Base-by-base conservation (phyloP, 2,329 filamentous ascomycete genomes). In the Aspergillus quadricinctus region DNA sequence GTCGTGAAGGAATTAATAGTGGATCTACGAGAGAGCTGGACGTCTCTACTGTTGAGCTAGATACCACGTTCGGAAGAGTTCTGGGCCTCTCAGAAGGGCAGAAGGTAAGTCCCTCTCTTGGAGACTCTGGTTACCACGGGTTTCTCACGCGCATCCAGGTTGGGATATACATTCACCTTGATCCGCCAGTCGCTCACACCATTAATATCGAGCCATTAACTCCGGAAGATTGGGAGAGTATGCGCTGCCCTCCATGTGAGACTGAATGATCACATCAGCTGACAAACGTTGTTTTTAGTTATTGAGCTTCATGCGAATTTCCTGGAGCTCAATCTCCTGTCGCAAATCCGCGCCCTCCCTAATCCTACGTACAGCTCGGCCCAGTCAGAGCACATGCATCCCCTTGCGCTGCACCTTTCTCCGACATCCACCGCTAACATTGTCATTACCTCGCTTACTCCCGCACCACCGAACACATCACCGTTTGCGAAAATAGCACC, bases 241-340 rank as follows among this genome's bases (percentile, higher is more conserved):
- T 60, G 79, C 23, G 35, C 23, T 23, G 14, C 7, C 43, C 21
- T 11, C 19, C 23, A 27, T 46, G 9, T 46, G 19, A 46, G 51
- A 43, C 50, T 19, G 9, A 25, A 19, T 40, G 17, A 49, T n/a
- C 21, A 31, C 21, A n/a, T 52, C 58, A 23, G 61, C 54, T 61
- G 45, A 62, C 40, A 4, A 49, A 46, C 31, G 19, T 37, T 49
- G 50, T 11, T n/a, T 50, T 29, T 61, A 82, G 81, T 97, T 67
- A 97, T 99, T 66, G 94, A 99, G 74, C 80, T 99, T 1, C 94
- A 99, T 77, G 94, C 94, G 4, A 94, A 88, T 17, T 99, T 97
- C 69, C 80, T 99, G 51, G 94, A 99, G 70, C 81, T 97, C 62
- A 97, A 99, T 72, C 86, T 99, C 52, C 80, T 96, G 31, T 89